Evolutionary conservation across 1,284 basidiomycete genomes (phyloP).

Genomic region (Peniophora sp.): DNA sequence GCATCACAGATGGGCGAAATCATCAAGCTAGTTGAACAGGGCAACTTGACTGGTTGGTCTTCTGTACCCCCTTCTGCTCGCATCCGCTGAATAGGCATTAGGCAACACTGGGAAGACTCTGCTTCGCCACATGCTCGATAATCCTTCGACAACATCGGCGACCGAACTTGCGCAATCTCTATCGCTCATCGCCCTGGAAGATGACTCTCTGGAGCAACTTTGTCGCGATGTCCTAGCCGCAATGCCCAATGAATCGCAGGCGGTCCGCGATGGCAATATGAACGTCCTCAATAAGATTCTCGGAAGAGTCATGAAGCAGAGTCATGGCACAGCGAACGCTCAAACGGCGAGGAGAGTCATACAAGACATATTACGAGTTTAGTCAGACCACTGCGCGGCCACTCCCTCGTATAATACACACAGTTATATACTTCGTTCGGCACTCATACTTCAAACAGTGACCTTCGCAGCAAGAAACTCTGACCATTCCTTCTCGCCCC

Average conservation of each 20-base stretch:
- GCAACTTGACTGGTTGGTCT: conserved; percentile 56
- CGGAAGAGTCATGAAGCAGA: conserved; percentile 84
- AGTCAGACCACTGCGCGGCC: background rate
- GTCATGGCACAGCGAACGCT: conserved; percentile 73
- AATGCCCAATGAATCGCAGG: conserved; percentile 66
- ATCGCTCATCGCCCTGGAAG: conserved; percentile 33
- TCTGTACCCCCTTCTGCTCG: conserved; percentile 5
- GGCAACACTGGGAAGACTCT: conserved; percentile 69
- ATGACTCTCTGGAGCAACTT: conserved; percentile 35
- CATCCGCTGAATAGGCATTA: conserved; percentile 15
- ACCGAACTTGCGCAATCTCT: conserved; percentile 41
- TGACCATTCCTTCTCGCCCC: conserved; percentile 80
- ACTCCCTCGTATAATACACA: background rate
- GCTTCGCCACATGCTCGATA: conserved; percentile 53
- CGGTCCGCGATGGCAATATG: conserved; percentile 63
- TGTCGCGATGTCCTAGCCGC: conserved; percentile 60
- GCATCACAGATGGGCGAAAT: conserved; percentile 66
- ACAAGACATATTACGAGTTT: conserved; percentile 25
- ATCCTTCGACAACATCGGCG: conserved; percentile 30
- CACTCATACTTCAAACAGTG: conserved; percentile 20
- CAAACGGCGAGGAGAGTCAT: conserved; percentile 36
- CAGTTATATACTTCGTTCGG: background rate
- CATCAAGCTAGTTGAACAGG: conserved; percentile 66
- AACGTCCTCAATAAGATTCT: conserved; percentile 86
- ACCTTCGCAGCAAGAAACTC: conserved; percentile 72